Evolutionary conservation across 2,329 filamentous ascomycete genomes (phyloP).

Genomic region (Coniochaeta pulveracea): DNA sequence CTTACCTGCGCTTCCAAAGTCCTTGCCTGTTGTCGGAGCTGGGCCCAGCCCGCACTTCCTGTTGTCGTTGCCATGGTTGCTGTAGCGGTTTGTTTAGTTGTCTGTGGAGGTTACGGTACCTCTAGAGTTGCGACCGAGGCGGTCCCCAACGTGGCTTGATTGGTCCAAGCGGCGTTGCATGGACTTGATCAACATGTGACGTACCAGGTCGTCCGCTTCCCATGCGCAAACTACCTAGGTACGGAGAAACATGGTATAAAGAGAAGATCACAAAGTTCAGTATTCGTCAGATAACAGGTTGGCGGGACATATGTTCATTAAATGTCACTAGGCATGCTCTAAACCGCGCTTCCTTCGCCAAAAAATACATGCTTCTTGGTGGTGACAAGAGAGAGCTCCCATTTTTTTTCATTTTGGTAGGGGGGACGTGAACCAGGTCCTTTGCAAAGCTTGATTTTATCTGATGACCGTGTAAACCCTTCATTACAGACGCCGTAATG

Average conservation of each 20-base stretch:
- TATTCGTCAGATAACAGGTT: no score
- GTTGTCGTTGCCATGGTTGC: conserved; percentile 14
- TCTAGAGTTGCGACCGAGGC: no score
- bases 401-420: conserved; percentile 5
- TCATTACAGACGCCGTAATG: conserved; percentile 57
- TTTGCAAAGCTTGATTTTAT: conserved; percentile 25
- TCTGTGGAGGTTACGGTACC: no score
- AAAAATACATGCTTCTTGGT: no score
- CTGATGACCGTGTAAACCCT: conserved; percentile 49
- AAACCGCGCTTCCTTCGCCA: not conserved
- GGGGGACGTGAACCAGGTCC: conserved; percentile 11
- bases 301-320: no score
- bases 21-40: conserved; percentile 85
- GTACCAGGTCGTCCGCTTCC: no score
- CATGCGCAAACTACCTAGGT: conserved; percentile 1
- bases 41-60: conserved; percentile 66
- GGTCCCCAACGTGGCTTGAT: conserved; percentile 2
- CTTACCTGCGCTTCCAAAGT: conserved; percentile 79
- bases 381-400: no score
- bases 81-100: not conserved
- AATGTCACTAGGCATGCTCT: not conserved
- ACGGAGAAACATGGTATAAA: no score
- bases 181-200: not conserved
- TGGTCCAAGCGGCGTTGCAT: not conserved
- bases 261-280: no score